A percentile compares a stretch with the other conserved stretches of the same genome.
phyloP scores from a whole-genome alignment of 2,329 filamentous ascomycete genomes.

The Paraphaeosphaeria sporulosa region DNA sequence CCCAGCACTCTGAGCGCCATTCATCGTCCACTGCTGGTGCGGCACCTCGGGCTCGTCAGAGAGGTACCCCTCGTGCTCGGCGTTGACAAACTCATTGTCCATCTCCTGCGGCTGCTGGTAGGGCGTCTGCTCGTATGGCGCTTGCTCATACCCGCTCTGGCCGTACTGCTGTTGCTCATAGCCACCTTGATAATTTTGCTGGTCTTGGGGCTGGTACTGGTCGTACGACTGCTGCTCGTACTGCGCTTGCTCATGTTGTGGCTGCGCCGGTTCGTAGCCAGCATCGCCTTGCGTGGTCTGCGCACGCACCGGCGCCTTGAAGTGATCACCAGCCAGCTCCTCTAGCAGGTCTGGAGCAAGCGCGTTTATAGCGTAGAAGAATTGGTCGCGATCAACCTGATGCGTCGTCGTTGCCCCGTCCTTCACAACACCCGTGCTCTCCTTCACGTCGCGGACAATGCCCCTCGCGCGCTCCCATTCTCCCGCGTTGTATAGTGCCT shows the following conservation, averaged over 20 bases:
- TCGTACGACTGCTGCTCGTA: not conserved
- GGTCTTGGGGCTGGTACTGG: not conserved
- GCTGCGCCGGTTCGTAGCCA: not conserved
- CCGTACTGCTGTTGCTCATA: not conserved
- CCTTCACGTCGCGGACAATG: slow-evolving; percentile 49
- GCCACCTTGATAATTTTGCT: not conserved
- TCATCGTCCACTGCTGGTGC: not conserved
- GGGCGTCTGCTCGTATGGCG: not conserved
- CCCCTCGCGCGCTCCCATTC: slow-evolving; percentile 44
- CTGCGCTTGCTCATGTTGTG: not conserved
- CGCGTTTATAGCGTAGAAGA: slow-evolving; percentile 23
- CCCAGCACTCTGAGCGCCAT: not conserved
- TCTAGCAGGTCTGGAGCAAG: slow-evolving; percentile 21
- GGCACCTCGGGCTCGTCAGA: not conserved
- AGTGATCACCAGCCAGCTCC: slow-evolving; percentile 12
- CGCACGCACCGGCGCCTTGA: not conserved
- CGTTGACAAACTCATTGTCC: slow-evolving; percentile 12
- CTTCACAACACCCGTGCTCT: slow-evolving; percentile 39
- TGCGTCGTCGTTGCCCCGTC: slow-evolving; percentile 28
- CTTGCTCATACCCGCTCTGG: not conserved
- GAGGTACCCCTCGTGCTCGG: slow-evolving; percentile 12
- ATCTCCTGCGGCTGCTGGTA: not conserved
- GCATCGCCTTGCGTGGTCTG: not conserved
- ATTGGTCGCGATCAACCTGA: slow-evolving; percentile 20
- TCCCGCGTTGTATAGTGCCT: slow-evolving; percentile 46